These are phyloP conservation scores for Pichia nakasei DNA, from an alignment of 805 yeast genomes.

Conservation along the genomic window DNA sequence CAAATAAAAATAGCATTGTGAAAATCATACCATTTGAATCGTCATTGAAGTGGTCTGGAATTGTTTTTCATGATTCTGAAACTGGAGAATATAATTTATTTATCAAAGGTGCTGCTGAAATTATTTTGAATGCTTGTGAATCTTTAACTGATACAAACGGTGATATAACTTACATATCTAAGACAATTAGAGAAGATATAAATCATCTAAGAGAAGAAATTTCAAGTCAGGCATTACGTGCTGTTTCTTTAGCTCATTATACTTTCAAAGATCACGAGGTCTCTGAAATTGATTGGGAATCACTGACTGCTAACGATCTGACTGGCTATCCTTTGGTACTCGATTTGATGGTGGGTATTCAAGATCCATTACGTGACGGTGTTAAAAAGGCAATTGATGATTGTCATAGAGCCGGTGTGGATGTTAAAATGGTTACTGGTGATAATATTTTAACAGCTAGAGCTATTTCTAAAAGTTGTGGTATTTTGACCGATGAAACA, in stretches of 20 bases:
- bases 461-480: slow-evolving; percentile 83
- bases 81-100: slow-evolving; percentile 49
- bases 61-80: slow-evolving; percentile 41
- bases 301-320: slow-evolving; percentile 4
- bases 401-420: slow-evolving; percentile 87
- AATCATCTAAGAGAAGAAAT: slow-evolving; percentile 32
- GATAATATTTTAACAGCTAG: slow-evolving; percentile 87
- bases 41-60: slow-evolving; percentile 85
- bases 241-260: slow-evolving; percentile 78
- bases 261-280: slow-evolving; percentile 36
- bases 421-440: slow-evolving; percentile 97
- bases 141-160: slow-evolving; percentile 10
- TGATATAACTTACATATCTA: background rate
- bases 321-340: slow-evolving; percentile 32
- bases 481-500: slow-evolving; percentile 53
- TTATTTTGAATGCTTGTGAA: slow-evolving; percentile 57
- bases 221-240: slow-evolving; percentile 77
- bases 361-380: slow-evolving; percentile 88
- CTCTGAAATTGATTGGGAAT: slow-evolving; percentile 37
- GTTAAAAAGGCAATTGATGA: slow-evolving; percentile 82
- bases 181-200: slow-evolving; percentile 9
- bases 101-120: slow-evolving; percentile 93
- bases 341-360: slow-evolving; percentile 81
- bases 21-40: slow-evolving; percentile 89
- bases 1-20: slow-evolving; percentile 33